Evolutionary conservation across 768 basidiomycete species (phyloP), one percentile per base, ranked within the genome.

Genomic region (Roridomyces roridus): DNA sequence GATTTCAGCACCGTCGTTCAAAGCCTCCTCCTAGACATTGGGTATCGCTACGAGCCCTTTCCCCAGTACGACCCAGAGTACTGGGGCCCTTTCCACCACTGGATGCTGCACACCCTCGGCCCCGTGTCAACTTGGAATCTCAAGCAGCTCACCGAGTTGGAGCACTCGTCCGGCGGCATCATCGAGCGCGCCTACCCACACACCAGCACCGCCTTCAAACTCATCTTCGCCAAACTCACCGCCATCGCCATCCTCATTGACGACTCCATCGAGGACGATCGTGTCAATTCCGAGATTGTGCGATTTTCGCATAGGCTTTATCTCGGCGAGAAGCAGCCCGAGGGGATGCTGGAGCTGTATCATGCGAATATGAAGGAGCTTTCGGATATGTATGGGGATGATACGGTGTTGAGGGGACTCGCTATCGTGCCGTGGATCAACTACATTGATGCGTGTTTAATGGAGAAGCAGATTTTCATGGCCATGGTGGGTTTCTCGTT

Each of bases 191-290:
- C 43, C 7, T 45, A 45, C 20, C 43, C 43, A 11, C 25, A 45
- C 24, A 11, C 43, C 8, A 45, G 20, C 20, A 45, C 6, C 4
- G 10, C 10, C 21, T 25, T 45, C 24, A 7, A 23, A 24, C 43
- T 45, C 43, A 3, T 25, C 25, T 45, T 20, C 43, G 43, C 43
- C 15, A 24, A 45, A 24, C 43, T 45, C 43, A 45, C 43, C 17
- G 43, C 43, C 17, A 45, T 45, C 25, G 20, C 43, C 14, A 45
- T 45, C 43, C 43, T 45, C 43, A 45, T 45, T n/a, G 43, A 45
- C 25, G 43, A 45, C 25, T 45, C 43, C 3, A 45, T 45, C 14
- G 43, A 45, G 43, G 43, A 45, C 26, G 43, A 24, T 10, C 15
- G 17, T 9, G 21, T 45, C 10, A 23, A 45, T 17, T 7, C 20